Conservation (phyloP, 345 rosid species). For the Angophora floribunda region DNA sequence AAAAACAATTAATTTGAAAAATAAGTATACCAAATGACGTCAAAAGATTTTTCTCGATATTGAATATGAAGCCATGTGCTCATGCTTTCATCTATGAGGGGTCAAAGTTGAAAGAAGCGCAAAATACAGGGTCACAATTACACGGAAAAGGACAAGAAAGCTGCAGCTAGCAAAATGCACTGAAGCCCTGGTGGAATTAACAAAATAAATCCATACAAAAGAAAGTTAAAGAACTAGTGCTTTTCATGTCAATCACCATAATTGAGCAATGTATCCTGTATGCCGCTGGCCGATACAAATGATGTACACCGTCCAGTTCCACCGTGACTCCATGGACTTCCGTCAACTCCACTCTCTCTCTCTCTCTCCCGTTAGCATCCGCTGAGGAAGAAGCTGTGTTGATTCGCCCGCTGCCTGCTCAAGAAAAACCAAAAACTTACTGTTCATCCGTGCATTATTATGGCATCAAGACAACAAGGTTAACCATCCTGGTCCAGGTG, state of each 20-base stretch:
- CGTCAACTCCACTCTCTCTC: not conserved
- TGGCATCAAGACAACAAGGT: not conserved
- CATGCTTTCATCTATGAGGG: no score
- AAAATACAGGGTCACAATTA: no score
- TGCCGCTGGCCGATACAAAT: fast-evolving
- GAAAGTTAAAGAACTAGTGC: no score
- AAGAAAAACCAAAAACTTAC: not conserved
- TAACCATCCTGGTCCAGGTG: not conserved
- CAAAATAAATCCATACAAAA: no score
- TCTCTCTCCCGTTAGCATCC: not conserved
- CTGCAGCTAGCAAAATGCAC: not conserved
- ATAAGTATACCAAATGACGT: no score
- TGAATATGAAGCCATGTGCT: no score
- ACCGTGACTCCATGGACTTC: not conserved
- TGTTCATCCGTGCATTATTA: not conserved
- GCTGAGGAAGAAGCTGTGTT: not conserved
- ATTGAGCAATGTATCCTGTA: no score
- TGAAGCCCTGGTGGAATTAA: no score
- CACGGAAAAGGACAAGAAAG: not conserved
- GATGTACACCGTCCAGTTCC: not conserved
- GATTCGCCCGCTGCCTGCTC: not conserved
- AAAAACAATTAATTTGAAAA: no score
- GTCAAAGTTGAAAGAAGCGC: no score
- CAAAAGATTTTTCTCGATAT: no score
- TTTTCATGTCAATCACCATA: no score